phyloP scores from a whole-genome alignment of 2,329 filamentous ascomycete genomes.

The Allantophomopsis cytisporea region DNA sequence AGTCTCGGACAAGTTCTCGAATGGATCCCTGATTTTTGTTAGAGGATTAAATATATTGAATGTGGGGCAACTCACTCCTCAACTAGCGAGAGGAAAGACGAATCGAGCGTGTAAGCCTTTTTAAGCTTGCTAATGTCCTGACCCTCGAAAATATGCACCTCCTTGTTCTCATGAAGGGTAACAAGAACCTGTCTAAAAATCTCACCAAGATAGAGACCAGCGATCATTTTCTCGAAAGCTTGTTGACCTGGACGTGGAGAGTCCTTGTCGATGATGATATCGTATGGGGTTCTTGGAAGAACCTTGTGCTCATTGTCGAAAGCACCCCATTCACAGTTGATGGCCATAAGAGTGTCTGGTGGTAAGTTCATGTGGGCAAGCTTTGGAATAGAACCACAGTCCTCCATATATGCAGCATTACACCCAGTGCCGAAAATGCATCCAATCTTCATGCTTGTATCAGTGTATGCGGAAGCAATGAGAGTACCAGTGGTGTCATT shows the following conservation, averaged over 20 bases:
- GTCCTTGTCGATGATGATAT: conserved; percentile 76
- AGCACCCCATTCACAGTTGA: conserved; percentile 96
- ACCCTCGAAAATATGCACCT: conserved; percentile 63
- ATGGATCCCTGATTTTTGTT: conserved; percentile 56
- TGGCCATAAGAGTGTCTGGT: conserved; percentile 73
- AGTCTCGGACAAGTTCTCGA: conserved; percentile 88
- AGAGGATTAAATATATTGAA: conserved; percentile 11
- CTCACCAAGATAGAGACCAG: conserved; percentile 85
- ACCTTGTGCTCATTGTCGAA: conserved; percentile 91
- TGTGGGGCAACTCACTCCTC: conserved; percentile 50
- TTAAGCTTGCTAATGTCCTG: conserved; percentile 72
- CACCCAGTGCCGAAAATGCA: conserved; percentile 98
- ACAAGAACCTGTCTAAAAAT: conserved; percentile 82
- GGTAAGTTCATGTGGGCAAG: conserved; percentile 83
- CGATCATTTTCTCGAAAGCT: conserved; percentile 95
- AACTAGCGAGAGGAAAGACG: conserved; percentile 84
- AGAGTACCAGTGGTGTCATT: conserved; percentile 97
- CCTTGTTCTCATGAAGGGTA: conserved; percentile 69
- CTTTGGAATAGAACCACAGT: conserved; percentile 84
- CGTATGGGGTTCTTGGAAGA: conserved; percentile 74
- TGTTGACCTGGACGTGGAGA: conserved; percentile 83
- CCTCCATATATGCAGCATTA: conserved; percentile 97
- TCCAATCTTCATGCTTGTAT: conserved; percentile 81
- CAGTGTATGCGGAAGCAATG: conserved; percentile 95
- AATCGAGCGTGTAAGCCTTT: conserved; percentile 80